A percentile compares a stretch with the other conserved stretches of the same genome.
Conservation (phyloP, 495 filamentous ascomycete species). For the Wilcoxina mikolae region DNA sequence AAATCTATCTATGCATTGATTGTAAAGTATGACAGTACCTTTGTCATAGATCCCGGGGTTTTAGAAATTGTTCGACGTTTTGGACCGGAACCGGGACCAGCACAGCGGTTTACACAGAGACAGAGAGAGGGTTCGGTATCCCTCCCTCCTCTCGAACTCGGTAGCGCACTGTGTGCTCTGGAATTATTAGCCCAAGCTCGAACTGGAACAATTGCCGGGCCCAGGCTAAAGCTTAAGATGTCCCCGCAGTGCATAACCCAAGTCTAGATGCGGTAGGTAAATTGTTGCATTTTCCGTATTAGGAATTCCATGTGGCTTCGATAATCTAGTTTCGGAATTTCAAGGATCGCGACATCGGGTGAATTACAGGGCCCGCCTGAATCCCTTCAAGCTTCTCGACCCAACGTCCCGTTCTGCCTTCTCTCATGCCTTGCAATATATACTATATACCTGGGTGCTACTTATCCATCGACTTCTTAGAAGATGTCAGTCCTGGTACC, state of each 20-base stretch:
- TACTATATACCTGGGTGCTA: not conserved
- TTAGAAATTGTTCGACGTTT: not conserved
- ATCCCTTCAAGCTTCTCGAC: not conserved
- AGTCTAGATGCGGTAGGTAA: not conserved
- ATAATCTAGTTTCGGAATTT: not conserved
- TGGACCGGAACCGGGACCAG: not conserved
- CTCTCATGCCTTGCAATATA: conserved; percentile 1
- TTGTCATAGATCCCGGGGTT: not conserved
- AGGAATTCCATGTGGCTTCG: not conserved
- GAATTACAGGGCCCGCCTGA: not conserved
- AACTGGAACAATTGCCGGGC: not conserved
- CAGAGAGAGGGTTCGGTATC: not conserved
- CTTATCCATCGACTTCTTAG: not conserved
- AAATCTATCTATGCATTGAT: not conserved
- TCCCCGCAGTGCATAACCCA: not conserved
- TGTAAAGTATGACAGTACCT: not conserved
- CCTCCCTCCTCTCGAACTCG: not conserved
- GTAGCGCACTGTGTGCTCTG: not conserved
- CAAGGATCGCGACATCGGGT: not conserved
- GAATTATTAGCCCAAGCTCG: not conserved
- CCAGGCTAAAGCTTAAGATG: not conserved
- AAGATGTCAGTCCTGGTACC: not conserved
- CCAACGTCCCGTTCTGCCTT: not conserved
- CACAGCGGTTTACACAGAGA: not conserved
- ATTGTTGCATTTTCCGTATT: not conserved